Percentiles rank a stretch among this genome's conserved stretches.
phyloP scores from a whole-genome alignment of 306 rosid species.

The Malus sieversii region DNA sequence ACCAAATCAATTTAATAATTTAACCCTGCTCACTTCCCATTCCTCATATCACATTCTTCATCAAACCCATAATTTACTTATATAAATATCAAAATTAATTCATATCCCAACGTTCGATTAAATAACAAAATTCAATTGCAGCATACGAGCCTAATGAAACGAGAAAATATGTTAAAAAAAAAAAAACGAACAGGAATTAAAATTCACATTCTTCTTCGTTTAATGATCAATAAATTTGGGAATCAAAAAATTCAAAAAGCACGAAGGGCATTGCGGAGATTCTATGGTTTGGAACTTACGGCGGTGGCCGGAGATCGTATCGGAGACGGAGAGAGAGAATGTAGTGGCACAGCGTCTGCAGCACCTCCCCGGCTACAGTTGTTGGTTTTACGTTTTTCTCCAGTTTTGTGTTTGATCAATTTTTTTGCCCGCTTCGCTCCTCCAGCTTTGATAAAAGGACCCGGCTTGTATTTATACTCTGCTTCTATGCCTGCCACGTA shows the following conservation, averaged over 20 bases:
- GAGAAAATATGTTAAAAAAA: neutral
- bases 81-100: neutral
- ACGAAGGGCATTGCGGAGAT: neutral
- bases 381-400: neutral
- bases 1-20: neutral
- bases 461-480: neutral
- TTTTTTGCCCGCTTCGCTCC: slow-evolving; percentile 12
- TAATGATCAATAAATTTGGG: neutral
- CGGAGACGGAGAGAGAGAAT: neutral
- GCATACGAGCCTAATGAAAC: neutral
- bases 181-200: neutral
- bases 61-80: neutral
- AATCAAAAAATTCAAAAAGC: neutral
- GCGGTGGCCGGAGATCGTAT: slow-evolving; percentile 19
- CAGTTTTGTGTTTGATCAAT: slow-evolving; percentile 13
- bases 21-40: neutral
- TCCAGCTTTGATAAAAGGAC: neutral
- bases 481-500: neutral
- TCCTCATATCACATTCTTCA: neutral
- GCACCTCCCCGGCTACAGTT: neutral
- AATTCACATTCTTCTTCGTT: neutral
- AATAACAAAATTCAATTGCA: neutral
- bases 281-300: neutral
- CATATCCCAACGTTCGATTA: neutral
- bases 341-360: neutral